Conservation (phyloP, 2,329 filamentous ascomycete genomes). For the Claviceps pazoutovae region DNA sequence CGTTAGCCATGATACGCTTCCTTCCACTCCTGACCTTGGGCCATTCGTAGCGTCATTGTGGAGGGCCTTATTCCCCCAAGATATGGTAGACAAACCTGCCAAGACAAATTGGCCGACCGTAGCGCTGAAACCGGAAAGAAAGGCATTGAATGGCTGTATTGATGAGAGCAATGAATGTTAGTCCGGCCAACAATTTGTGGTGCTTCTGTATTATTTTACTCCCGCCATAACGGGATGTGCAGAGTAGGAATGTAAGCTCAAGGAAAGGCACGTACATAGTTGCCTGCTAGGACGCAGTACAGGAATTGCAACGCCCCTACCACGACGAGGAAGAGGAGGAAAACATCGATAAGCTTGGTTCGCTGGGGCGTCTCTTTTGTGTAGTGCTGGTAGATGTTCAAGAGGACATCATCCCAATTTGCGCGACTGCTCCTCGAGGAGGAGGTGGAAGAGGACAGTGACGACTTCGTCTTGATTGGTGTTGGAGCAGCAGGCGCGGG, state of each 20-base stretch:
- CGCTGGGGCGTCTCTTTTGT: constrained; percentile 70
- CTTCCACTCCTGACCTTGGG: too few species aligned
- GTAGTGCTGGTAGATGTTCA: constrained; percentile 67
- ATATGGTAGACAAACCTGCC: constrained; percentile 48
- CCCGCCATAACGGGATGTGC: too few species aligned
- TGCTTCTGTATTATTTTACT: neutral
- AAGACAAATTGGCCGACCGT: constrained; percentile 96
- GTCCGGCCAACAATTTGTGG: neutral
- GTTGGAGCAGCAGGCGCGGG: neutral
- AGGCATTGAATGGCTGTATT: constrained; percentile 87
- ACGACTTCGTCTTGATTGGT: neutral
- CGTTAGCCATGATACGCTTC: neutral
- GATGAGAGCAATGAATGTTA: constrained; percentile 6
- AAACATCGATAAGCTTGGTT: constrained; percentile 81
- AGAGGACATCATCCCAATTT: constrained; percentile 45
- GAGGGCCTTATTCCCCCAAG: neutral
- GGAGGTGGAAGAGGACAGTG: neutral
- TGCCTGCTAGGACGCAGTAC: constrained; percentile 84
- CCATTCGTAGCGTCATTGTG: too few species aligned
- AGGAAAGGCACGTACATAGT: constrained; percentile 59
- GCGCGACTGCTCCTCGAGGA: constrained; percentile 15
- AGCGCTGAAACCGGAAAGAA: constrained; percentile 85
- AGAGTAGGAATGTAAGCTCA: neutral
- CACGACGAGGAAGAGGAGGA: constrained; percentile 74
- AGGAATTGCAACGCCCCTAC: constrained; percentile 85